Percentiles rank a stretch among this genome's conserved stretches.
Evolutionary conservation across 352 stramenopile genomes (phyloP).

Genomic region (Pythium oligandrum): DNA sequence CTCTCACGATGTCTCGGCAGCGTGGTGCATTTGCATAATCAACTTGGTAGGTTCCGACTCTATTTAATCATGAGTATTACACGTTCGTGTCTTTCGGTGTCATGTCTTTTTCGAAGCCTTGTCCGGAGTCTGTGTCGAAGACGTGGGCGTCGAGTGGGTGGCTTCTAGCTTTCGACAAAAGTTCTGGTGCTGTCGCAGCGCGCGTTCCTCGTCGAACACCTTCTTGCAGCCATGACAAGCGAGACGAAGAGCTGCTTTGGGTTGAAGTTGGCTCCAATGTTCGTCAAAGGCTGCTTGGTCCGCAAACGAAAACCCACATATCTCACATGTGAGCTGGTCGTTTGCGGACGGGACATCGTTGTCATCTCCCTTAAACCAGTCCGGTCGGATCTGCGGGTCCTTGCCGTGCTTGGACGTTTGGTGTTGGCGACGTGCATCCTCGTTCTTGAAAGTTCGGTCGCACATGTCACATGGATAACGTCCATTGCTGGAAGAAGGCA

Average conservation of each 20-base stretch:
- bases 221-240: slow-evolving; percentile 26
- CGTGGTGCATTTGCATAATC: slow-evolving; percentile 15
- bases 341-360: neutral
- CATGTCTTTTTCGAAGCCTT: slow-evolving; percentile 6
- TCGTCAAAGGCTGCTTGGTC: slow-evolving; percentile 12
- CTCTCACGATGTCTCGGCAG: slow-evolving; percentile 14
- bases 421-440: slow-evolving; percentile 72
- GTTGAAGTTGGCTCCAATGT: slow-evolving; percentile 25
- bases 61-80: neutral
- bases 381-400: slow-evolving; percentile 68
- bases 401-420: slow-evolving; percentile 76
- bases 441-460: slow-evolving; percentile 66
- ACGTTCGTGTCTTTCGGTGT: slow-evolving; percentile 1
- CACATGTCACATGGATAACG: slow-evolving; percentile 30
- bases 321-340: slow-evolving; percentile 28
- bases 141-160: neutral
- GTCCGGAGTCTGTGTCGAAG: too few species aligned
- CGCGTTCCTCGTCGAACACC: slow-evolving; percentile 65
- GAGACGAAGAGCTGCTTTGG: slow-evolving; percentile 9
- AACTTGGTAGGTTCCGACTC: neutral
- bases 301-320: slow-evolving; percentile 20
- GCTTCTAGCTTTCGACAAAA: slow-evolving; percentile 31
- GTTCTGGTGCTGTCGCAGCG: slow-evolving; percentile 73
- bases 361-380: slow-evolving; percentile 47
- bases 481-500: too few species aligned